Evolutionary conservation across 2,329 filamentous ascomycete species (phyloP).

Genomic region (Stachybotrys elegans): DNA sequence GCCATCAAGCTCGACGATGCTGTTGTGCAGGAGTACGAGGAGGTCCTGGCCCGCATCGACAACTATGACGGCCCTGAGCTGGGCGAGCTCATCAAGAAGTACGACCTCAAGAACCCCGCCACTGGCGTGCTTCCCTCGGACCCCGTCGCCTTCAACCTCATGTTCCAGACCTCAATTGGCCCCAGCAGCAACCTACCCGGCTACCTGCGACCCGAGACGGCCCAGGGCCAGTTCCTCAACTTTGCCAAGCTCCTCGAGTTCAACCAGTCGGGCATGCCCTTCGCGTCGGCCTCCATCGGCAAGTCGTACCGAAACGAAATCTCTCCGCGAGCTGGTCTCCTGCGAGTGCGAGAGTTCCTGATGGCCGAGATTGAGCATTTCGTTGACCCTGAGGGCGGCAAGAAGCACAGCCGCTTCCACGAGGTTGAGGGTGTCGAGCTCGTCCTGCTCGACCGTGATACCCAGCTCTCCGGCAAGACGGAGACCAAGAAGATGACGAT

Average conservation of each 20-base stretch:
- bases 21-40: constrained; percentile 84
- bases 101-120: constrained; percentile 82
- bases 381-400: constrained; percentile 89
- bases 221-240: constrained; percentile 96
- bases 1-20: constrained; percentile 83
- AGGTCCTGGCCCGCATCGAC: constrained; percentile 87
- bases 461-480: constrained; percentile 84
- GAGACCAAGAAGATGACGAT: constrained; percentile 68
- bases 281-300: constrained; percentile 93
- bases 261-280: constrained; percentile 93
- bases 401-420: constrained; percentile 85
- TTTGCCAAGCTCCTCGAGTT: constrained; percentile 95
- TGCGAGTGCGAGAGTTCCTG: constrained; percentile 93
- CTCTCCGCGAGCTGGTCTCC: constrained; percentile 82
- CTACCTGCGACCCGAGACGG: constrained; percentile 89
- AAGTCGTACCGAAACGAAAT: constrained; percentile 99
- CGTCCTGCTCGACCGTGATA: constrained; percentile 75
- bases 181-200: constrained; percentile 83
- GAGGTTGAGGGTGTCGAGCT: constrained; percentile 83
- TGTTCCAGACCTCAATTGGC: constrained; percentile 96
- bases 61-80: constrained; percentile 89
- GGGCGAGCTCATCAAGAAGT: constrained; percentile 82
- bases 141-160: constrained; percentile 93
- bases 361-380: constrained; percentile 99
- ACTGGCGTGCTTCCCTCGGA: constrained; percentile 72